A percentile compares a stretch with the other conserved stretches of the same genome.
Conservation (phyloP, 2,329 filamentous ascomycete genomes). For the Mycosphaerelloides madeirae region DNA sequence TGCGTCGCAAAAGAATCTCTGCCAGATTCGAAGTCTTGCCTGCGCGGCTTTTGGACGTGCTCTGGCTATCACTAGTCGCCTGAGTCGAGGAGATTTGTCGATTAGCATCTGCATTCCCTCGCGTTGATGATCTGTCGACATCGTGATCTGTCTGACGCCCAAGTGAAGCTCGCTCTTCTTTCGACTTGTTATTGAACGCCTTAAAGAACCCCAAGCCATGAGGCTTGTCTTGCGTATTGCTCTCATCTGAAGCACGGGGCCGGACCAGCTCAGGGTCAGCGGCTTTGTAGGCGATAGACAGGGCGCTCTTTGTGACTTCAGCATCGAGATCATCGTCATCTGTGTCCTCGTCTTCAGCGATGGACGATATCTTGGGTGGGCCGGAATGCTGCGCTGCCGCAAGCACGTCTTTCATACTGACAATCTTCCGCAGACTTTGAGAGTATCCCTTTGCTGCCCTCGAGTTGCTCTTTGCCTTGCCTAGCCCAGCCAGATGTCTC, state of each 20-base stretch:
- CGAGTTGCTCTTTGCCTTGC: constrained; percentile 22
- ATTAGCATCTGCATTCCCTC: too few species aligned
- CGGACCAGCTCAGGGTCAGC: background rate
- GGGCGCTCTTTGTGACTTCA: background rate
- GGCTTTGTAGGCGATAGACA: background rate
- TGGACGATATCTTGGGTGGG: background rate
- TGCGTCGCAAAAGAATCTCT: constrained; percentile 1
- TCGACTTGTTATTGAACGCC: constrained; percentile 8
- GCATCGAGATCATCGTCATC: constrained; percentile 26
- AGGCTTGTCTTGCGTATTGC: constrained; percentile 1
- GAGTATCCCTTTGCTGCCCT: constrained; percentile 29
- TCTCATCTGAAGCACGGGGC: background rate
- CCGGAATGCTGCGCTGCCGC: background rate
- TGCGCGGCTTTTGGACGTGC: background rate
- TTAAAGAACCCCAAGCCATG: constrained; percentile 15
- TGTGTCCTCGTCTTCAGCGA: constrained; percentile 8
- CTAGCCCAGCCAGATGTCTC: constrained; percentile 20
- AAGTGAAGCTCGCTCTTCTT: background rate
- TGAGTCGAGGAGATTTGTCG: background rate
- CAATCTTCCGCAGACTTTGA: constrained; percentile 23
- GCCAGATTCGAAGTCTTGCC: background rate
- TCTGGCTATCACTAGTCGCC: background rate
- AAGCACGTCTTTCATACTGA: constrained; percentile 8
- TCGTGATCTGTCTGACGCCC: background rate
- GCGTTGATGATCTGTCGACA: too few species aligned